Evolutionary conservation across 2,329 filamentous ascomycete genomes (phyloP), one percentile per base, ranked within the genome.

Genomic region (Ramularia endophylla): DNA sequence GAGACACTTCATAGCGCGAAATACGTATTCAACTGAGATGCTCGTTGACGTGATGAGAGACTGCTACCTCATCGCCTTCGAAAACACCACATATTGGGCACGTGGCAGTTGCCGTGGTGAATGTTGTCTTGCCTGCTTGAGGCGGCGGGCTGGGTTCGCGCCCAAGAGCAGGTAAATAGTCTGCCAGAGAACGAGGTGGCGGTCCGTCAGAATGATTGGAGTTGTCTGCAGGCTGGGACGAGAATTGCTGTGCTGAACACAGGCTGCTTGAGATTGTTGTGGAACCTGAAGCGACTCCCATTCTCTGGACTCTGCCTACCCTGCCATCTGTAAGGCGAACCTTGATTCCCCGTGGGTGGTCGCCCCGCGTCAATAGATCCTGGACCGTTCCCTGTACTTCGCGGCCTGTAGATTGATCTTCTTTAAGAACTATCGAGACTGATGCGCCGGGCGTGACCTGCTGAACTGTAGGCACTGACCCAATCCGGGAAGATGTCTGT

Each of bases 321-420:
- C 82, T 72, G 1, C 85, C 85, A 59, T 85, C 83, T 1, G 68
- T 65, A 5, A 90, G 69, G 2, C 85, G 77, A 17, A 89, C 54
- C 62, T 89, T 90, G 66, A 89, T 85, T 27, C 85, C 85, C 8
- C 83, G 74, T 2, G 83, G 83, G 55, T 90, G 85, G 52, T 89
- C 78, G 18, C 83, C 83, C 1, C 76, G 70, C 2, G 85, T 89
- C 35, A 90, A 69, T 0, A 89, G 62, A 33, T 87, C 77, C 38
- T 73, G 71, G 1, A 90, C 78, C 4, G 71, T 63, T 17, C 85
- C 85, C 32, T 71, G 68, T 1, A 87, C 84, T 53, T 86, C 80
- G 33, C 75, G 74, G 5, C 85, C 85, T 0, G 83, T 87, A 1
- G 75, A 76, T 59, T 90, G 85, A 62, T 90, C 85, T 46, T 75